phyloP scores from a whole-genome alignment of 73 alveolate genomes.

The Paramecium sonneborni region DNA sequence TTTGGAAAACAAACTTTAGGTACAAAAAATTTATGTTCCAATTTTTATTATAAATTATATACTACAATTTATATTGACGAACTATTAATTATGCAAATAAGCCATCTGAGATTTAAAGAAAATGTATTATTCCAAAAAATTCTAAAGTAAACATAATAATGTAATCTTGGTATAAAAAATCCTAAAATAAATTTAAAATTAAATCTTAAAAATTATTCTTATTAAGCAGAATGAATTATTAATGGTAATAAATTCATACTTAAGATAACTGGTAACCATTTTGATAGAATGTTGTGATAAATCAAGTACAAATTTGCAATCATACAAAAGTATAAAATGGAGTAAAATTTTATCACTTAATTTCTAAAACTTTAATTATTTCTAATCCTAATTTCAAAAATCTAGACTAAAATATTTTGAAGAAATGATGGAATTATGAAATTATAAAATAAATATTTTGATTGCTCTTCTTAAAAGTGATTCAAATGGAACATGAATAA shows the following conservation, averaged over 20 bases:
- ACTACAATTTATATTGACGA: not conserved
- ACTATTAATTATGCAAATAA: not conserved
- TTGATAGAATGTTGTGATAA: not conserved
- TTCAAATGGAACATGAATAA: not conserved
- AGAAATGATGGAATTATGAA: constrained; percentile 65
- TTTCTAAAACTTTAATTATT: not conserved
- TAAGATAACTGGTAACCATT: constrained; percentile 22
- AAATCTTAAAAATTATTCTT: constrained; percentile 50
- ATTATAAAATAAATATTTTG: constrained; percentile 14
- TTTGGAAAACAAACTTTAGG: constrained; percentile 8
- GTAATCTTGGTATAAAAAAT: constrained; percentile 43
- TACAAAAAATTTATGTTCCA: constrained; percentile 54
- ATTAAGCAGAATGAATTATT: constrained; percentile 33
- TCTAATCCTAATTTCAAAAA: constrained; percentile 57
- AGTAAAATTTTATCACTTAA: not conserved
- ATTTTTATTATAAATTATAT: not conserved
- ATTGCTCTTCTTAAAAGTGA: not conserved
- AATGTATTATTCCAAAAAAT: constrained; percentile 41
- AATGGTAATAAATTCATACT: constrained; percentile 38
- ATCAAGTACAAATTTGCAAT: not conserved
- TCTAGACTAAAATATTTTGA: not conserved
- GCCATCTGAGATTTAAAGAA: not conserved
- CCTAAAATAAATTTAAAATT: constrained; percentile 13
- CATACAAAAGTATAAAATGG: not conserved
- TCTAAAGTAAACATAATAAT: constrained; percentile 38